phyloP scores from a whole-genome alignment of 108 stramenopile species.

The Skeletonema marinoi region DNA sequence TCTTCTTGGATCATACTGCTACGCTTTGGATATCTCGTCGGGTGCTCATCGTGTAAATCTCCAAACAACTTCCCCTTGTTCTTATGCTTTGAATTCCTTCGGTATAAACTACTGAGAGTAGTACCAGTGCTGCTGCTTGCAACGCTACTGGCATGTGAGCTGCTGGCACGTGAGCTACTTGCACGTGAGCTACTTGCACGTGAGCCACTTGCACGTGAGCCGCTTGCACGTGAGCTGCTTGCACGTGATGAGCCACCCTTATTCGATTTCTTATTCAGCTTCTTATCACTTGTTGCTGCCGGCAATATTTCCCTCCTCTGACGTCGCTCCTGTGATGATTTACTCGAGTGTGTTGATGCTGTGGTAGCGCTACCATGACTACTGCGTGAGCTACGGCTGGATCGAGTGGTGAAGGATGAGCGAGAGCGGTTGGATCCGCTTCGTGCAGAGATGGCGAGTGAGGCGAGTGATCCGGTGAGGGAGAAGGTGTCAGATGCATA shows the following conservation, averaged over 20 bases:
- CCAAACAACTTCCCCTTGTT: neutral
- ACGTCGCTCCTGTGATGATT: conserved; percentile 20
- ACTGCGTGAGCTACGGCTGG: neutral
- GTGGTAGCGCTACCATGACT: conserved; percentile 1
- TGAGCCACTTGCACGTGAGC: neutral
- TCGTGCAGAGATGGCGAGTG: conserved; percentile 13
- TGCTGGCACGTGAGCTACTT: neutral
- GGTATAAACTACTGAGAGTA: neutral
- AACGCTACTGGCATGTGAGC: neutral
- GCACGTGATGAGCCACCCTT: no score
- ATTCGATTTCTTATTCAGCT: neutral
- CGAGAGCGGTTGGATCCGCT: conserved; percentile 15
- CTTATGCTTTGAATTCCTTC: neutral
- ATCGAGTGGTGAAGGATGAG: conserved; percentile 2
- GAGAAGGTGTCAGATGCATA: conserved; percentile 16
- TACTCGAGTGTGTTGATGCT: conserved; percentile 4
- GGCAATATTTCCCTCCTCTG: conserved; percentile 32
- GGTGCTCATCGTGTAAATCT: conserved; percentile 27
- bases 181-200: neutral
- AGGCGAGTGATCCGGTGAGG: conserved; percentile 14
- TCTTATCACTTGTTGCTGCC: conserved; percentile 1
- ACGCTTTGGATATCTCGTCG: conserved; percentile 21
- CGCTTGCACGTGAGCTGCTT: neutral
- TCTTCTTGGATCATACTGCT: conserved; percentile 17
- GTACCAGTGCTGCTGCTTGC: neutral